Percentiles rank a stretch among this genome's conserved stretches.
Conservation (phyloP, 768 basidiomycete species). For the Mycena belliarum region DNA sequence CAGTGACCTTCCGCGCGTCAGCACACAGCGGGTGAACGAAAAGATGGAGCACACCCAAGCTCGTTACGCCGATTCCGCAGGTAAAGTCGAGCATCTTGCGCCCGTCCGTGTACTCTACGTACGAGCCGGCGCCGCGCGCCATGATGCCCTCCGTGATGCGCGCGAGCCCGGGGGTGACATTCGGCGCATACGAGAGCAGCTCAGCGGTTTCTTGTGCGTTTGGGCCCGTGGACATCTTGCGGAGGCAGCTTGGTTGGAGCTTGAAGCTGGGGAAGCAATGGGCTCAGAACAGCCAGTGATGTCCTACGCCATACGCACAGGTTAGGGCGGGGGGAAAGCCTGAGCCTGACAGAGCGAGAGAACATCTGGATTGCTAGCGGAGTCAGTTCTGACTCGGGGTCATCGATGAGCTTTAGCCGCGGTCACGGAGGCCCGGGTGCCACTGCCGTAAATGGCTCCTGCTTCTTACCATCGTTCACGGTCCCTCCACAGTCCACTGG, state of each 20-base stretch:
- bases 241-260: background rate
- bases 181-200: constrained; percentile 41
- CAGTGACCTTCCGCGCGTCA: constrained; percentile 63
- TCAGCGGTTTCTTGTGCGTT: constrained; percentile 5
- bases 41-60: constrained; percentile 56
- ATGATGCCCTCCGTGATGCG: constrained; percentile 58
- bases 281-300: too few species aligned
- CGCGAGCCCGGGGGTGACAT: constrained; percentile 47
- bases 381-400: too few species aligned
- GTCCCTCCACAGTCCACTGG: too few species aligned
- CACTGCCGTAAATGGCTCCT: too few species aligned
- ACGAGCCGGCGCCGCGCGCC: constrained; percentile 70
- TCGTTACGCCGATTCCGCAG: constrained; percentile 85
- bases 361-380: too few species aligned
- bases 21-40: background rate
- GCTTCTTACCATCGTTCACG: too few species aligned
- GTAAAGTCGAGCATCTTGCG: constrained; percentile 81
- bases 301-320: too few species aligned
- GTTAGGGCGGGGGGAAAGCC: background rate
- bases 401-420: too few species aligned
- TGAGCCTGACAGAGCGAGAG: too few species aligned
- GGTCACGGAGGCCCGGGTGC: too few species aligned
- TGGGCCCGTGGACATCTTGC: background rate
- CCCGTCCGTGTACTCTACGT: constrained; percentile 73
- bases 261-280: too few species aligned